Evolutionary conservation across 371 early-diverging fungal species (phyloP), one percentile per base, ranked within the genome.

Genomic region (Funneliformis caledonium): DNA sequence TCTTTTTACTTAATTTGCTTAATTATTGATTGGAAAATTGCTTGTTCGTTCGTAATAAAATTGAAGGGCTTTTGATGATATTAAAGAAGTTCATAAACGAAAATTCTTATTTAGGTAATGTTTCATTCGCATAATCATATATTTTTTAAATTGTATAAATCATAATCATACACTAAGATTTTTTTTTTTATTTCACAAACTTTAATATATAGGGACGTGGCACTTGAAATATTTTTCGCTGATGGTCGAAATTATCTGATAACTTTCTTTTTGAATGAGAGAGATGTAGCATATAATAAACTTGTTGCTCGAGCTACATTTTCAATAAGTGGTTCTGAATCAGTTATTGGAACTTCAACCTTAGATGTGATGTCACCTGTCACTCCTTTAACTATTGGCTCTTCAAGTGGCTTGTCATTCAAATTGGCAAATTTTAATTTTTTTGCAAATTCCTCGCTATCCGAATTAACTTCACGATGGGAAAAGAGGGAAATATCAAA

Each of bases 191-290:
- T 26, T 52, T 67, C 26, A 26, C 26, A 26, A 48, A 68, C 8
- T n/a, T 65, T 74, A 78, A 43, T 9, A 72, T 72, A 43, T 22
- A 84, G 95, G 61, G 92, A 93, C 82, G 94, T 94, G 14, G 95
- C 94, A 0, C 67, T 94, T 19, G 95, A 95, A 83, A 87, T 95
- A 19, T 95, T 95, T 82, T 89, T 93, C 81, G 88, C 86, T 0
- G 94, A 95, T 81, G 95, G 95, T 8, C 88, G 92, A 12, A 94
- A 91, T 78, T 92, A 91, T 22, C 78, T 95, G 47, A 87, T 95
- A 72, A 93, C 94, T 4, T 88, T 94, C 42, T 87, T 85, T 59
- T 72, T 89, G 37, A 86, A 89, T 16, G 92, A 93, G 81, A 87
- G 95, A 22, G 95, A 95, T 76, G 85, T 88, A 16, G 88, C 94